Conservation (phyloP, 2,329 filamentous ascomycete species). For the Periconia sp. region DNA sequence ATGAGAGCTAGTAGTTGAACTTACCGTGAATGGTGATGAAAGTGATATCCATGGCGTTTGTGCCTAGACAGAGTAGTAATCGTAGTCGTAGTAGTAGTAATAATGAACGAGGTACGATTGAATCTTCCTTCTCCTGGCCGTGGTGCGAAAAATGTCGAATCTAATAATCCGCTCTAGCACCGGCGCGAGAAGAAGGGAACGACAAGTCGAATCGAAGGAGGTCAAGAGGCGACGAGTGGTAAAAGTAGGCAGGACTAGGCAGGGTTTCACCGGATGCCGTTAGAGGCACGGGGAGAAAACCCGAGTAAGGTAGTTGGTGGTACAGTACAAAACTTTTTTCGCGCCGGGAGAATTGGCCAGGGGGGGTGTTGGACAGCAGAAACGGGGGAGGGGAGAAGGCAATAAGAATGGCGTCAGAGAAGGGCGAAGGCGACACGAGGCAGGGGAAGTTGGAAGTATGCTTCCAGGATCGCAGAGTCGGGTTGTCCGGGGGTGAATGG, state of each 20-base stretch:
- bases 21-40: slow-evolving; percentile 90
- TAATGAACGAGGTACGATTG: neutral
- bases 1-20: slow-evolving; percentile 28
- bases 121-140: slow-evolving; percentile 20
- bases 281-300: slow-evolving; percentile 13
- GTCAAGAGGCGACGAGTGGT: slow-evolving; percentile 11
- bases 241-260: slow-evolving; percentile 26
- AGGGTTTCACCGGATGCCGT: slow-evolving; percentile 23
- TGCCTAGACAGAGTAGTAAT: too few relatives aligned
- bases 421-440: neutral
- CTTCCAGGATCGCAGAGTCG: neutral
- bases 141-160: slow-evolving; percentile 35
- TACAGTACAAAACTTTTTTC: slow-evolving; percentile 7
- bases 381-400: neutral
- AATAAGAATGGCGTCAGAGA: neutral
- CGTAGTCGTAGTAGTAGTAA: too few relatives aligned
- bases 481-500: too few relatives aligned
- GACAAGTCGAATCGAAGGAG: slow-evolving; percentile 3
- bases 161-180: slow-evolving; percentile 40
- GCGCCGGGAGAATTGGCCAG: neutral
- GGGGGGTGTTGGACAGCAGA: neutral
- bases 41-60: slow-evolving; percentile 66
- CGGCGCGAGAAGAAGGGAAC: slow-evolving; percentile 20
- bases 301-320: slow-evolving; percentile 17
- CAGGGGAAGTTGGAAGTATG: neutral